Evolutionary conservation across 257 asterid genomes (phyloP), one percentile per base, ranked within the genome.

Genomic region (Haberlea rhodopensis): DNA sequence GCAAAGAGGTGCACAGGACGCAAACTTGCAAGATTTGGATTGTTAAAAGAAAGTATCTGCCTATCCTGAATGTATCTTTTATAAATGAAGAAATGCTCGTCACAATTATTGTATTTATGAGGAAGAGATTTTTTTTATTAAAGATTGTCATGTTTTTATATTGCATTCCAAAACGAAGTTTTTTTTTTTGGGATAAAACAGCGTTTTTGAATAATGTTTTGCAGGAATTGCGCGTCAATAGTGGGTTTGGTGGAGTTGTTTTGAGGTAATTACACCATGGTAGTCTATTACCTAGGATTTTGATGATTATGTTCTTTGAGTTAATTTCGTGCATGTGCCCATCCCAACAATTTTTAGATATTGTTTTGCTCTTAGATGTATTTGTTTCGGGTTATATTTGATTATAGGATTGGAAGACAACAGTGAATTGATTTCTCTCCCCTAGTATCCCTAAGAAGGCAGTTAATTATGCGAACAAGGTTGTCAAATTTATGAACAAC

Each of bases 1-100:
- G 86, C 96, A 15, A 92, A 92, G 87, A 90, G 83, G 80, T 92
- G 99, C 78, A 89, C 99, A 1, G 99, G 97, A 19, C 94, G 99
- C 73, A 92, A 92, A 76, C 99, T 92, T 79, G 91, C 99, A 27
- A 83, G 99, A 78, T 92, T 92, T 72, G 94, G 95, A 71, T 78
- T 87, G 57, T 75, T 92, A 79, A 92, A 86, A 80, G 99, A 59
- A 87, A 84, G 92, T 84, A 80, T 76, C 79, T 75, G 58, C 60
- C 72, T 53, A 21, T 63, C 72, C 75, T 65, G 20, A 57, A 54
- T 58, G 5, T 54, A n/a, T 48, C 58, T 24, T 49, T 59, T 19
- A 53, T 43, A 37, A n/a, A 26, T 56, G 4, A 59, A 43, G 43
- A 16, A 19, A 22, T 40, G n/a, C 25, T 37, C 24, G n/a, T 22